Evolutionary conservation across 176 grass and related monocot genomes (phyloP).

Genomic region (Luzula sylvatica): DNA sequence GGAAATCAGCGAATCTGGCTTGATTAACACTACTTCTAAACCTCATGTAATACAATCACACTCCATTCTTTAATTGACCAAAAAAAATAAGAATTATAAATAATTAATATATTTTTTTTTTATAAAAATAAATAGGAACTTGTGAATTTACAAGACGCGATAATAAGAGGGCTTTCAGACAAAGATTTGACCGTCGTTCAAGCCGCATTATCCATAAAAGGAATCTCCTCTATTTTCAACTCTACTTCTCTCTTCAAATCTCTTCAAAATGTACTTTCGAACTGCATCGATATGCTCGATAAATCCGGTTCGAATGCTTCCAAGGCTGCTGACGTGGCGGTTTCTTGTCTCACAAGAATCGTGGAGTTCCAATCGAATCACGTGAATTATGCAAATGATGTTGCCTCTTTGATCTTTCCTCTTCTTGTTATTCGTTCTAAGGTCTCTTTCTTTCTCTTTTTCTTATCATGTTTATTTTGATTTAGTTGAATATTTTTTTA

Average conservation of each 20-base stretch:
- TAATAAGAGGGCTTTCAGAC: conserved; percentile 60
- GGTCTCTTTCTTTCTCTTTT: conserved; percentile 26
- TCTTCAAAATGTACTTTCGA: conserved; percentile 47
- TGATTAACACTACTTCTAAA: conserved; percentile 37
- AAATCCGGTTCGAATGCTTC: conserved; percentile 59
- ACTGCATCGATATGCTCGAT: conserved; percentile 46
- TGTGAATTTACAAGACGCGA: conserved; percentile 59
- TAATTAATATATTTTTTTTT: too few relatives aligned
- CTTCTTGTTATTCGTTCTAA: conserved; percentile 75
- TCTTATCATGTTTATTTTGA: neutral
- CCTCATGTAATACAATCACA: conserved; percentile 53
- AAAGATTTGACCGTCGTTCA: conserved; percentile 84
- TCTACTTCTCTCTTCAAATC: conserved; percentile 48
- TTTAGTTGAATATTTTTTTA: conserved; percentile 12
- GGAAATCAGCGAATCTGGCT: conserved; percentile 54
- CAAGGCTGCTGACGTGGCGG: conserved; percentile 58
- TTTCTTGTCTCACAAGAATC: conserved; percentile 72
- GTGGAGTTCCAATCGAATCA: conserved; percentile 51
- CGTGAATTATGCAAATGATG: conserved; percentile 44
- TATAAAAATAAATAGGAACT: conserved; percentile 36
- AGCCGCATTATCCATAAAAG: conserved; percentile 86
- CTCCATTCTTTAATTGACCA: too few relatives aligned
- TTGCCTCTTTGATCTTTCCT: conserved; percentile 52
- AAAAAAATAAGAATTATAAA: too few relatives aligned
- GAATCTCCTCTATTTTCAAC: conserved; percentile 40